phyloP scores from a whole-genome alignment of 495 filamentous ascomycete genomes.

The Podospora bellae-mahoneyi region DNA sequence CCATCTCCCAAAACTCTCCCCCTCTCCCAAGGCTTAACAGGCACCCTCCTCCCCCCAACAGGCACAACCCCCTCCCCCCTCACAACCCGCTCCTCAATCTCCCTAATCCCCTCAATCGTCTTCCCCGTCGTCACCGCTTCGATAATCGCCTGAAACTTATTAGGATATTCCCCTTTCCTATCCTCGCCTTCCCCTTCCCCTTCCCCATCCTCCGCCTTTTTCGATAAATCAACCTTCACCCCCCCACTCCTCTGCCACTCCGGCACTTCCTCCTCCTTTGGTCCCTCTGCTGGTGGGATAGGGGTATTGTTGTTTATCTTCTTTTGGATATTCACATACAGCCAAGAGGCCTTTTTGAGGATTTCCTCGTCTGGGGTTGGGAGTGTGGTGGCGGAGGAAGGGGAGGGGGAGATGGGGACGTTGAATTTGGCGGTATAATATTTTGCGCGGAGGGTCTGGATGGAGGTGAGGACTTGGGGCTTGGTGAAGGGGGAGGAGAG shows the following conservation, averaged over 20 bases:
- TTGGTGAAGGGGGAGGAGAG: constrained; percentile 24
- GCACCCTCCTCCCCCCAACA: constrained; percentile 35
- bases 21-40: constrained; percentile 41
- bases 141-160: constrained; percentile 82
- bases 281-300: not conserved
- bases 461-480: constrained; percentile 31
- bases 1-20: not conserved
- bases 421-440: constrained; percentile 42
- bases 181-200: not conserved
- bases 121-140: constrained; percentile 81
- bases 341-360: constrained; percentile 28
- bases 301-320: constrained; percentile 15
- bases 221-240: constrained; percentile 41
- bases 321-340: constrained; percentile 29
- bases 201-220: constrained; percentile 29
- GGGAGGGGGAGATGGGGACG: constrained; percentile 34
- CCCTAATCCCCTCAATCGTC: constrained; percentile 81
- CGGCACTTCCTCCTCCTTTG: constrained; percentile 20
- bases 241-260: constrained; percentile 43
- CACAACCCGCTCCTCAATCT: constrained; percentile 82
- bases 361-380: constrained; percentile 23
- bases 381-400: constrained; percentile 20
- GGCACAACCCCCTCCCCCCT: constrained; percentile 46
- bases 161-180: constrained; percentile 64
- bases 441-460: constrained; percentile 43